Evolutionary conservation across 2,329 filamentous ascomycete genomes (phyloP).

Genomic region (Immersiporthe knoxdaviesiana): DNA sequence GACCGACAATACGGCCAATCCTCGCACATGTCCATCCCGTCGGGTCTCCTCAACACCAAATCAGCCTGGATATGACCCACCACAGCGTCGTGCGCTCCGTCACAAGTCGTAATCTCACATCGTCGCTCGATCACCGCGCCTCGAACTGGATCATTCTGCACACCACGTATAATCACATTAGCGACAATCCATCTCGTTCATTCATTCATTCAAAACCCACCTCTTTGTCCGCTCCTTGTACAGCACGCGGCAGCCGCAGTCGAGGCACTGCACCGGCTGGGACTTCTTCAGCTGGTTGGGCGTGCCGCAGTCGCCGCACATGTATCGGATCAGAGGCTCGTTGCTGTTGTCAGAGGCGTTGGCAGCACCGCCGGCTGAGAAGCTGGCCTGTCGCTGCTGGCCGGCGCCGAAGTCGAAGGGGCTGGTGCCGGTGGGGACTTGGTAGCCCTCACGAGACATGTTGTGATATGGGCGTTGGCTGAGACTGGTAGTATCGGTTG

Average conservation of each 20-base stretch:
- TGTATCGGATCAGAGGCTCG: constrained; percentile 66
- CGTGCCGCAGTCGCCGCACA: constrained; percentile 83
- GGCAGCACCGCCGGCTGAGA: constrained; percentile 46
- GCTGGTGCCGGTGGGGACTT: constrained; percentile 63
- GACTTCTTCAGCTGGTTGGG: constrained; percentile 76
- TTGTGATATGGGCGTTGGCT: constrained; percentile 12
- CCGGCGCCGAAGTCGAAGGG: constrained; percentile 46
- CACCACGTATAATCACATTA: constrained; percentile 29
- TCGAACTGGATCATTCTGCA: constrained; percentile 97
- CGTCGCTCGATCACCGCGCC: constrained; percentile 65
- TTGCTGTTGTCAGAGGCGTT: constrained; percentile 48
- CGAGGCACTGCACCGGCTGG: constrained; percentile 84
- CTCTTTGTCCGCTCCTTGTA: constrained; percentile 98
- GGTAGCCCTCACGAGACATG: constrained; percentile 78
- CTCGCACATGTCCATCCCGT: not conserved
- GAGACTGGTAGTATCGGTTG: not conserved
- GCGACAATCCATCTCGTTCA: constrained; percentile 25
- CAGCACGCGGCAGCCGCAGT: constrained; percentile 91
- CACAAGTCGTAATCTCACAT: not conserved
- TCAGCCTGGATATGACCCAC: not conserved
- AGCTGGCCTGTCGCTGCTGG: constrained; percentile 34
- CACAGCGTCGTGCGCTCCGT: not conserved
- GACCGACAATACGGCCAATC: not conserved
- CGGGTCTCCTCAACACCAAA: not conserved
- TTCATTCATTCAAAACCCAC: constrained; percentile 56